Conservation (phyloP, 176 grass and related monocot species). For the Oryza brachyantha region DNA sequence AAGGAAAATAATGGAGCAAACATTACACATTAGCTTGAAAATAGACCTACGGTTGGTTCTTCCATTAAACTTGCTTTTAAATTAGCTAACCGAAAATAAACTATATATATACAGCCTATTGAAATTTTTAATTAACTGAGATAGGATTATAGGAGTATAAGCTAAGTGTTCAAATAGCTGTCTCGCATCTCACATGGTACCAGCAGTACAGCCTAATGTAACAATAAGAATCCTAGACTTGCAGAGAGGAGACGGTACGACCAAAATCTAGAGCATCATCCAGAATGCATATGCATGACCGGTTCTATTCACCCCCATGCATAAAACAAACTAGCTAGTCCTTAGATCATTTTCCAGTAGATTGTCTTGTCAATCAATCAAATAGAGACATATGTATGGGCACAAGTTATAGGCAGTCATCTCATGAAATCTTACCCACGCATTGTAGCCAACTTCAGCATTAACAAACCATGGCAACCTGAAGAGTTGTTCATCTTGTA, state of each 20-base stretch:
- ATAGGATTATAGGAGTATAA: too few species aligned
- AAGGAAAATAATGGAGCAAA: too few species aligned
- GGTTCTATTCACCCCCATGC: background rate
- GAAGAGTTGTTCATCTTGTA: background rate
- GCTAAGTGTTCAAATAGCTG: background rate
- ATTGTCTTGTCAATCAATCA: conserved; percentile 33
- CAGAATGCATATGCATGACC: conserved; percentile 16
- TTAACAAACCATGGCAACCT: background rate
- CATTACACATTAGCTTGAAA: too few species aligned
- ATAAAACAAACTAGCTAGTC: conserved; percentile 30
- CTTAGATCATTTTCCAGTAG: conserved; percentile 29
- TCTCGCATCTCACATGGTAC: background rate
- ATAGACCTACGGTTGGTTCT: too few species aligned
- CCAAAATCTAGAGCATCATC: conserved; percentile 16
- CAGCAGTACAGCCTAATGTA: background rate
- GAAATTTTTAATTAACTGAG: too few species aligned
- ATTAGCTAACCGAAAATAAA: background rate
- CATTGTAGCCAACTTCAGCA: conserved; percentile 3
- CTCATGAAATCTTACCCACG: conserved; percentile 6
- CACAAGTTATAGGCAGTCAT: background rate
- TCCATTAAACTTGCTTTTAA: too few species aligned
- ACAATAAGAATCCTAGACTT: conserved; percentile 21
- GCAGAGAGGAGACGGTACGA: background rate
- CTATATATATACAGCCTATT: too few species aligned
- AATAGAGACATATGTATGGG: background rate